Percentiles rank a stretch among this genome's conserved stretches.
Evolutionary conservation across 2,329 filamentous ascomycete genomes (phyloP).

Genomic region (Dothidotthia symphoricarpi): DNA sequence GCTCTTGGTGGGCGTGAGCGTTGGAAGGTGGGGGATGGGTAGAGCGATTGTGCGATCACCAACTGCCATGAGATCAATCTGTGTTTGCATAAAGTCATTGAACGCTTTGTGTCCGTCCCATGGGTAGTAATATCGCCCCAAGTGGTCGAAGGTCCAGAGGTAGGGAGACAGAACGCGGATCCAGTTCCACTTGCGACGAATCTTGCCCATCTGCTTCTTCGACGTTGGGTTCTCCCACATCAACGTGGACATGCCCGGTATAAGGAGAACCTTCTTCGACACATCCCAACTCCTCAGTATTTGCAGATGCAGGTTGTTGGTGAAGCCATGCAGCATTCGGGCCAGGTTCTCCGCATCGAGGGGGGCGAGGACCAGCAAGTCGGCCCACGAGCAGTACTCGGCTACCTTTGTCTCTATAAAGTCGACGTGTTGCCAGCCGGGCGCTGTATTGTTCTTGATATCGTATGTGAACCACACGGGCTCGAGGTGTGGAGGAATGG

Average conservation of each 20-base stretch:
- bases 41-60: constrained; percentile 62
- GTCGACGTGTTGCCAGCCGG: constrained; percentile 27
- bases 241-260: constrained; percentile 83
- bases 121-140: constrained; percentile 49
- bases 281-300: constrained; percentile 83
- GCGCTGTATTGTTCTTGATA: constrained; percentile 14
- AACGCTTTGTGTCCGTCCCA: constrained; percentile 67
- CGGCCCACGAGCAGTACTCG: constrained; percentile 82
- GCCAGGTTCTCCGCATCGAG: constrained; percentile 81
- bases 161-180: constrained; percentile 77
- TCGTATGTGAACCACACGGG: constrained; percentile 33
- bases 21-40: constrained; percentile 34
- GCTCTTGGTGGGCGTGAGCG: constrained; percentile 35
- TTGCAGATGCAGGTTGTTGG: constrained; percentile 76
- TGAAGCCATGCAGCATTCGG: constrained; percentile 82
- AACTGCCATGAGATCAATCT: constrained; percentile 71
- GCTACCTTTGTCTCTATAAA: constrained; percentile 54
- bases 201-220: constrained; percentile 80
- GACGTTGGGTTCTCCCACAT: constrained; percentile 93
- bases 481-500: constrained; percentile 28
- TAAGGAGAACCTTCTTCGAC: constrained; percentile 77
- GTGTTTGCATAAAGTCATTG: constrained; percentile 72
- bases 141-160: constrained; percentile 72
- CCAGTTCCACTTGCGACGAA: constrained; percentile 83
- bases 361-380: constrained; percentile 79